Evolutionary conservation across 83 land plant genomes (phyloP).

Genomic region (Picea abies): DNA sequence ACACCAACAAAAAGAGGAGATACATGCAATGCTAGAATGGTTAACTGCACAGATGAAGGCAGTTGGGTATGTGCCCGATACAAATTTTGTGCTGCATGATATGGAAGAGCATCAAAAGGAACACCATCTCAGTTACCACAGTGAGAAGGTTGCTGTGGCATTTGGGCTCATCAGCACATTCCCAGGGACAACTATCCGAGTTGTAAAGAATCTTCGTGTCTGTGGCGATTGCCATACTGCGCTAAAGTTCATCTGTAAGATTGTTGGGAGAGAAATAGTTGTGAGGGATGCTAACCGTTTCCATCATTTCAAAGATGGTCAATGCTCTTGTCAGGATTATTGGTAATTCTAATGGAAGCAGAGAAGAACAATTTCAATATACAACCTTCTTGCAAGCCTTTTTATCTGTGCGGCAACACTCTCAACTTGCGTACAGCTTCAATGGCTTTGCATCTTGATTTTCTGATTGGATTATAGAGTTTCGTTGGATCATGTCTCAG

Average conservation of each 20-base stretch:
- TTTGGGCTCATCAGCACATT: not conserved
- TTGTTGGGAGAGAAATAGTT: slow-evolving; percentile 3
- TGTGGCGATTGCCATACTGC: not conserved
- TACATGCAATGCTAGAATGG: slow-evolving; percentile 9
- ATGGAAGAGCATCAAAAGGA: not conserved
- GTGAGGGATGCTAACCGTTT: not conserved
- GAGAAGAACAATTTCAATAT: not conserved
- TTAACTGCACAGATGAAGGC: not conserved
- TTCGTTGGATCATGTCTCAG: not conserved
- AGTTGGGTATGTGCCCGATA: not conserved
- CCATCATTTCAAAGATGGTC: not conserved
- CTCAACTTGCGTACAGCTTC: not conserved
- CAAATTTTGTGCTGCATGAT: not conserved
- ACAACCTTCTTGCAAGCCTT: not conserved
- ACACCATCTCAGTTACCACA: not conserved
- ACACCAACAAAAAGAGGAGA: slow-evolving; percentile 1
- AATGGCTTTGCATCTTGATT: not conserved
- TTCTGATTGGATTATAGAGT: not conserved
- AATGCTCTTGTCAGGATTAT: not conserved
- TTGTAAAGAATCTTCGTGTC: not conserved
- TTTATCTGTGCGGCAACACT: not conserved
- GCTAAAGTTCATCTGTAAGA: not conserved
- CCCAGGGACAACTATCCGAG: not conserved
- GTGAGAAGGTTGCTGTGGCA: slow-evolving; percentile 4
- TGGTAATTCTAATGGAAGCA: too few species aligned